These are phyloP conservation scores for Cytospora piceicola DNA, from an alignment of 2,329 filamentous ascomycete genomes.

Conservation along the genomic window DNA sequence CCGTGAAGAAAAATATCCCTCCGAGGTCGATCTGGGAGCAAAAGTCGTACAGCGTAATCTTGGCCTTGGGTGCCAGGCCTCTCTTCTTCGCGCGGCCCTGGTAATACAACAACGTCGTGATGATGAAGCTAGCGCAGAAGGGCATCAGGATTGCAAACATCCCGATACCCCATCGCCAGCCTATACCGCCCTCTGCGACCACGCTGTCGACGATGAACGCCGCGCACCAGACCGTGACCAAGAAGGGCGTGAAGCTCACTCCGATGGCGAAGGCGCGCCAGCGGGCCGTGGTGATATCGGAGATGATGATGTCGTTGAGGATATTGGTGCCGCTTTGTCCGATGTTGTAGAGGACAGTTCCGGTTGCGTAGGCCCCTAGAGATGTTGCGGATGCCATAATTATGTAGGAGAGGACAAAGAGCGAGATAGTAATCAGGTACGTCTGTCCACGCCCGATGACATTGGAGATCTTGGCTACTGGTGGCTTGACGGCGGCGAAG, in stretches of 20 bases:
- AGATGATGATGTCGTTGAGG: conserved; percentile 65
- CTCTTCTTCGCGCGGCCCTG: conserved; percentile 52
- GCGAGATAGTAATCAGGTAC: conserved; percentile 56
- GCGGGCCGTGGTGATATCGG: conserved; percentile 59
- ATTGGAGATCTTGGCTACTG: conserved; percentile 64
- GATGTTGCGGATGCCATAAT: conserved; percentile 58
- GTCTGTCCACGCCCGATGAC: conserved; percentile 66
- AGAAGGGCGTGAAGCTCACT: conserved; percentile 55
- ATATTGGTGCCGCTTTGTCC: conserved; percentile 64
- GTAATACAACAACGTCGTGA: conserved; percentile 52
- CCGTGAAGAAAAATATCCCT: conserved; percentile 51
- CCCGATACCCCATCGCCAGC: conserved; percentile 62
- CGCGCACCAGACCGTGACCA: conserved; percentile 60
- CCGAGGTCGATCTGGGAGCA: conserved; percentile 45
- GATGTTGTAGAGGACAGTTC: conserved; percentile 62
- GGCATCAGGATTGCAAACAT: conserved; percentile 59
- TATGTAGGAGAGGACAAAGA: conserved; percentile 61
- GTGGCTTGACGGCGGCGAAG: conserved; percentile 60
- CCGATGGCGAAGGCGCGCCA: conserved; percentile 56
- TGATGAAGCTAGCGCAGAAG: conserved; percentile 54
- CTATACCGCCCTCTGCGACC: conserved; percentile 41
- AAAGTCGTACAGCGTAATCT: conserved; percentile 40
- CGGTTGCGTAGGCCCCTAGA: conserved; percentile 56
- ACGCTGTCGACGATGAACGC: conserved; percentile 49
- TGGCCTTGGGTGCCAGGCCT: conserved; percentile 43